Evolutionary conservation across 2,329 filamentous ascomycete species (phyloP).

Genomic region (Trichoderma sp.): DNA sequence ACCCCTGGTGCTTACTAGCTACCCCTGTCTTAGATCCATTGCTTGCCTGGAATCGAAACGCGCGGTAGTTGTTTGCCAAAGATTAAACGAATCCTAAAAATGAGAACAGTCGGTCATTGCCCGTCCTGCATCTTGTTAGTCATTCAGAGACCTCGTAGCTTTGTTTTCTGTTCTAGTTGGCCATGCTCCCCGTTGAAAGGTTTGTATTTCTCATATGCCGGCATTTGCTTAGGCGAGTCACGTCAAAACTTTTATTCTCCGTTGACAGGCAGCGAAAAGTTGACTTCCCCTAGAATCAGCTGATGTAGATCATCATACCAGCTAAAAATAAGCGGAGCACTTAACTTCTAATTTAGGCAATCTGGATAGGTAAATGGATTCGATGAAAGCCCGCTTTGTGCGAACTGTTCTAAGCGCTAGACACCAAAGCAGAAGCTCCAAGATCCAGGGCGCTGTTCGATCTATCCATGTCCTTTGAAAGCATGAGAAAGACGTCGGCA

Average conservation of each 20-base stretch:
- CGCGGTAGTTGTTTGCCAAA: neutral
- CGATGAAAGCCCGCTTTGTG: neutral
- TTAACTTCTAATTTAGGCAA: neutral
- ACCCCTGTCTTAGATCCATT: conserved; percentile 4
- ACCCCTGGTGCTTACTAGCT: conserved; percentile 12
- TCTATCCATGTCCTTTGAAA: neutral
- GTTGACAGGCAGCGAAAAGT: neutral
- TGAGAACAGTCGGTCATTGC: neutral
- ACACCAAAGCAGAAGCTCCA: conserved; percentile 16
- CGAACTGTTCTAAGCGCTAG: conserved; percentile 3
- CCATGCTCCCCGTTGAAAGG: neutral
- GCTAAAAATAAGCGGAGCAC: neutral
- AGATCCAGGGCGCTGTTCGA: neutral
- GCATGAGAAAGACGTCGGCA: neutral
- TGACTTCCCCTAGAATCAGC: neutral
- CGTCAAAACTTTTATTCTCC: neutral
- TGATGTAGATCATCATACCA: conserved; percentile 1
- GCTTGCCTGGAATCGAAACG: neutral
- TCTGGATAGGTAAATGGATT: neutral
- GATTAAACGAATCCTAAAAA: neutral
- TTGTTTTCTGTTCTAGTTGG: neutral
- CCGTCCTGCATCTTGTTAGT: neutral
- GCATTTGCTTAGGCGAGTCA: neutral
- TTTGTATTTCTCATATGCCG: neutral
- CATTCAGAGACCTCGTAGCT: neutral